Base-by-base conservation (phyloP, 2,329 filamentous ascomycete species). In the Fusarium pseudocircinatum region DNA sequence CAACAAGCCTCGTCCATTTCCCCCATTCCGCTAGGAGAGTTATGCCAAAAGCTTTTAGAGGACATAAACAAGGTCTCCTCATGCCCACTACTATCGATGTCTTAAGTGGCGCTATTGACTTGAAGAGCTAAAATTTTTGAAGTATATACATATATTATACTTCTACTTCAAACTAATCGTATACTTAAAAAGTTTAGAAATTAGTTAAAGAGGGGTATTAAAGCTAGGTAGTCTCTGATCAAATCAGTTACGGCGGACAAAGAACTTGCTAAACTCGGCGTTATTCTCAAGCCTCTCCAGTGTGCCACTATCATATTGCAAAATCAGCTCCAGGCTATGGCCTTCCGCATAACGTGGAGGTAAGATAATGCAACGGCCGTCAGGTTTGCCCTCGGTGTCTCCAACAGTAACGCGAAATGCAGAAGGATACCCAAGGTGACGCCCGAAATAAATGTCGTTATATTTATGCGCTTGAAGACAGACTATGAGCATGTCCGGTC, bases 401-500 rank as follows among this genome's bases (percentile, higher is more conserved):
- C 64, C 64, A 20, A 67, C 52, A 1, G 64, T 67, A 3, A 57
- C 37, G 0, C 64, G 40, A 36, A 57, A 44, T 6, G 64, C 64
- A 16, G 43, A 47, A 7, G 64, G 52, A 22, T 59, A 64, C 1
- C 53, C 34, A n/a, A 67, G 43, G 6, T 52, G 28, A 36, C 26
- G 34, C 2, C 64, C 64, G 13, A 67, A 67, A 39, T 58, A 50
- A 28, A 64, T 64, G 11, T 64, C 64, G 10, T 67, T 64, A 2
- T 52, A 67, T 18, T 16, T 32, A 13, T 67, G 64, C 5, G 42
- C 34, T 37, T 67, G 64, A 2, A 67, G 24, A 36, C 64, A 67
- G 44, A 67, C 64, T n/a, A 67, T 67, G 6, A 67, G 64, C 60
- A 67, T 64, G 32, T 67, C 64, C 2, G 64, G 64, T 1, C 64